These are phyloP conservation scores for Ziziphus jujuba DNA, from an alignment of 306 rosid species.

Conservation along the genomic window DNA sequence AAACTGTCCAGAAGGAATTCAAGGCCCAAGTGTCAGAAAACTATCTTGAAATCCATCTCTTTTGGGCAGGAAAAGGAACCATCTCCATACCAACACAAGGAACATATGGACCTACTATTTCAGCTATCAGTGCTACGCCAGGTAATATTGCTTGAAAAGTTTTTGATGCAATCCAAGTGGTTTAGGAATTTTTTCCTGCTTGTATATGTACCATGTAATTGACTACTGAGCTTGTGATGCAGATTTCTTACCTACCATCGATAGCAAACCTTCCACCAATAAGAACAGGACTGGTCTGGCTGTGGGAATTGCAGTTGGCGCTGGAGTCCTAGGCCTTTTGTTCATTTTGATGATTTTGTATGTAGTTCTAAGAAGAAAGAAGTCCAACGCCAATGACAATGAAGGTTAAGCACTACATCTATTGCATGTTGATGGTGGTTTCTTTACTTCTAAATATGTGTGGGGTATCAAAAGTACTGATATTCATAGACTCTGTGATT, in stretches of 20 bases:
- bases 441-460: too few species aligned
- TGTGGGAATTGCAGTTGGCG: conserved; percentile 57
- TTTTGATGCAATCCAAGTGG: too few species aligned
- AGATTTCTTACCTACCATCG: conserved; percentile 54
- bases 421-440: too few species aligned
- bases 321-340: conserved; percentile 40
- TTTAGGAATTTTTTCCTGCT: neutral
- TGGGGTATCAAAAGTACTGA: too few species aligned
- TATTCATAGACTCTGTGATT: too few species aligned
- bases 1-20: conserved; percentile 35
- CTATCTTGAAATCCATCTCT: conserved; percentile 64
- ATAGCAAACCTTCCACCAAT: conserved; percentile 45
- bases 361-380: conserved; percentile 44
- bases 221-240: conserved; percentile 22
- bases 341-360: conserved; percentile 24
- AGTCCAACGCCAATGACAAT: conserved; percentile 12
- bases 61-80: conserved; percentile 84
- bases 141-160: conserved; percentile 36
- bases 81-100: conserved; percentile 65
- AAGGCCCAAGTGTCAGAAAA: conserved; percentile 48
- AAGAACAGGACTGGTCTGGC: conserved; percentile 47
- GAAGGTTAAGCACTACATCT: conserved; percentile 37
- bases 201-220: neutral
- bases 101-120: conserved; percentile 63
- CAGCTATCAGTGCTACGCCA: conserved; percentile 66